These are phyloP conservation scores for Trichoderma gracile DNA, from an alignment of 2,329 filamentous ascomycete genomes.

Conservation along the genomic window DNA sequence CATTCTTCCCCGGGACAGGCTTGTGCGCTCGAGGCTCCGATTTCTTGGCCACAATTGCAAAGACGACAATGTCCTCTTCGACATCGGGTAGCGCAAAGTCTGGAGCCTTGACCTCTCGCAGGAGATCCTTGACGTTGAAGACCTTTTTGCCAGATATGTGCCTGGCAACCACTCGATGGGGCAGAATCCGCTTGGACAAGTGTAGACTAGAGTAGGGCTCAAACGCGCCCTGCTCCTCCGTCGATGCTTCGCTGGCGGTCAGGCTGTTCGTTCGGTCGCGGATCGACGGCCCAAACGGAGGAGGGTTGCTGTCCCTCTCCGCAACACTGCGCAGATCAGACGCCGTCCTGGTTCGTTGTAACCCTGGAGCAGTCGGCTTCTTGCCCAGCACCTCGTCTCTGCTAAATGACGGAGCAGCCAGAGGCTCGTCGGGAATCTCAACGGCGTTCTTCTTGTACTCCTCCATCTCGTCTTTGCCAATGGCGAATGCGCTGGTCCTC, in stretches of 20 bases:
- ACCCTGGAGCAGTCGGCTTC: conserved; percentile 32
- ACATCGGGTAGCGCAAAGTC: conserved; percentile 78
- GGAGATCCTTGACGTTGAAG: conserved; percentile 75
- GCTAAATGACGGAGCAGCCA: conserved; percentile 56
- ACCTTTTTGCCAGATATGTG: conserved; percentile 76
- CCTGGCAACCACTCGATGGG: conserved; percentile 76
- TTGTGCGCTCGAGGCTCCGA: conserved; percentile 72
- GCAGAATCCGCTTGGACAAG: conserved; percentile 77
- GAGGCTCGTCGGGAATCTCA: conserved; percentile 52
- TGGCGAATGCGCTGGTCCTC: conserved; percentile 58
- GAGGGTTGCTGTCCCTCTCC: conserved; percentile 26
- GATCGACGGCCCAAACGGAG: background rate
- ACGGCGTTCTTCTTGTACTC: conserved; percentile 59
- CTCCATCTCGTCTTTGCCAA: conserved; percentile 60
- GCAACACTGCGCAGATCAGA: conserved; percentile 35
- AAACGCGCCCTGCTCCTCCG: conserved; percentile 55
- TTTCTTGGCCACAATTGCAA: conserved; percentile 85
- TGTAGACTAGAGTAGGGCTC: conserved; percentile 87
- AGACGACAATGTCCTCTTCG: conserved; percentile 85
- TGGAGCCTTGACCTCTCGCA: conserved; percentile 79
- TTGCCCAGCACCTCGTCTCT: conserved; percentile 61
- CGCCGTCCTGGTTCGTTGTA: conserved; percentile 49
- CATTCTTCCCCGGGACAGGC: conserved; percentile 44
- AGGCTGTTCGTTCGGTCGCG: conserved; percentile 26
- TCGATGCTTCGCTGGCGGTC: conserved; percentile 29